phyloP scores from a whole-genome alignment of 1,284 basidiomycete species.

The Exobasidium cylindrosporum region DNA sequence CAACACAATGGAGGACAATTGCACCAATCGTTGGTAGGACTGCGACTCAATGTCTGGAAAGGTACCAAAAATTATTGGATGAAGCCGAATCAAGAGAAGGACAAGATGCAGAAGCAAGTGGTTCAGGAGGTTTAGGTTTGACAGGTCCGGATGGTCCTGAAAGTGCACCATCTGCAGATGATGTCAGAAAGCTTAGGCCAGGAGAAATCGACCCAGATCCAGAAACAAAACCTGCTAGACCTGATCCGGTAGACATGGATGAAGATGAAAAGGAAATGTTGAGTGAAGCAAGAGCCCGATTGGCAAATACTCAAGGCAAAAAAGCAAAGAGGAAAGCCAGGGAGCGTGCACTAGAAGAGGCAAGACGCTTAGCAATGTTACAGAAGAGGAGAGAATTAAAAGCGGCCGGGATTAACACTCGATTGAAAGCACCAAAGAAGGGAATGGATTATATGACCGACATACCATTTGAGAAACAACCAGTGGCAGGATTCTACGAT shows the following conservation, averaged over 20 bases:
- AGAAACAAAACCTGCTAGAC: constrained; percentile 93
- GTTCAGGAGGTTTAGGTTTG: constrained; percentile 61
- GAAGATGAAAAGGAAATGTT: constrained; percentile 99
- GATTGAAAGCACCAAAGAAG: constrained; percentile 75
- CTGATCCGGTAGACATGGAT: constrained; percentile 99
- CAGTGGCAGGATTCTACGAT: constrained; percentile 94
- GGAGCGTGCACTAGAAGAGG: constrained; percentile 80
- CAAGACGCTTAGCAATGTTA: constrained; percentile 83
- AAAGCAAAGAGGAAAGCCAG: constrained; percentile 98
- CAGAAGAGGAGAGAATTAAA: constrained; percentile 98
- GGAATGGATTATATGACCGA: constrained; percentile 99
- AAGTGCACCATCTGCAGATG: constrained; percentile 82
- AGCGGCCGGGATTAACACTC: constrained; percentile 86
- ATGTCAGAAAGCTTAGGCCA: constrained; percentile 80
- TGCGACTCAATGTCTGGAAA: constrained; percentile 94
- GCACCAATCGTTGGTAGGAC: constrained; percentile 98
- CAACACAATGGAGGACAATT: constrained; percentile 99
- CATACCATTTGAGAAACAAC: constrained; percentile 96
- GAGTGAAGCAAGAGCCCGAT: constrained; percentile 92
- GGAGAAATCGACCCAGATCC: constrained; percentile 99
- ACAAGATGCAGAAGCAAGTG: constrained; percentile 26
- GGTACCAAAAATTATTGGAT: constrained; percentile 95
- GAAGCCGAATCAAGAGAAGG: constrained; percentile 67
- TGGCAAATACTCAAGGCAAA: constrained; percentile 99
- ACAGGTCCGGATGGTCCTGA: constrained; percentile 73